These are phyloP conservation scores for Linderniella brevidens DNA, from an alignment of 257 asterid species.

Conservation along the genomic window DNA sequence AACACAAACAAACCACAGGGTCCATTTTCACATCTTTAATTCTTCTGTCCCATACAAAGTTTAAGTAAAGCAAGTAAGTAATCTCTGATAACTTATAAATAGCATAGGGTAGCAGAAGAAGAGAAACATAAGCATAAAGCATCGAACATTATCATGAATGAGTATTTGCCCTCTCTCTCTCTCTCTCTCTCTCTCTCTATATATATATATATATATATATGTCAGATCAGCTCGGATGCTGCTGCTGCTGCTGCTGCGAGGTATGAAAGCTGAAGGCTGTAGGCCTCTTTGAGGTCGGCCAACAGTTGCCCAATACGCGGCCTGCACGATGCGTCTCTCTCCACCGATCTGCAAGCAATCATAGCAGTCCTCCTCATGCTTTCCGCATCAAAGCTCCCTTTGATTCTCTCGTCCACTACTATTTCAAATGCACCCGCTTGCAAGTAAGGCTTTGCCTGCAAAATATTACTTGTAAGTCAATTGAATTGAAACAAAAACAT, in stretches of 20 bases:
- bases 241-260: slow-evolving; percentile 38
- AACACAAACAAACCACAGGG: too few relatives aligned
- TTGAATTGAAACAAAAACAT: too few relatives aligned
- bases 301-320: slow-evolving; percentile 57
- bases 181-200: too few relatives aligned
- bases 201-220: too few relatives aligned
- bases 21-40: too few relatives aligned
- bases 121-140: too few relatives aligned
- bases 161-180: too few relatives aligned
- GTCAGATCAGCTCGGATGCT: not conserved
- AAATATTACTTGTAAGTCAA: not conserved
- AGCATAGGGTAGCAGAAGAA: too few relatives aligned
- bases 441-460: slow-evolving; percentile 94
- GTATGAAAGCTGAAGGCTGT: slow-evolving; percentile 61
- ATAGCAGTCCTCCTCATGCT: slow-evolving; percentile 75
- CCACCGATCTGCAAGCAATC: slow-evolving; percentile 80
- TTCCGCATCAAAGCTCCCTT: slow-evolving; percentile 60
- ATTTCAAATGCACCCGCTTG: slow-evolving; percentile 93
- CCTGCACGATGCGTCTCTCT: slow-evolving; percentile 71
- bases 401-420: slow-evolving; percentile 69
- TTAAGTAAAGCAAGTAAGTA: too few relatives aligned
- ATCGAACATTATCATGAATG: too few relatives aligned
- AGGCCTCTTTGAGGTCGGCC: slow-evolving; percentile 69
- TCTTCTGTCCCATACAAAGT: too few relatives aligned
- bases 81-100: too few relatives aligned